Evolutionary conservation across 441 rosid genomes (phyloP).

Genomic region (Hura crepitans): DNA sequence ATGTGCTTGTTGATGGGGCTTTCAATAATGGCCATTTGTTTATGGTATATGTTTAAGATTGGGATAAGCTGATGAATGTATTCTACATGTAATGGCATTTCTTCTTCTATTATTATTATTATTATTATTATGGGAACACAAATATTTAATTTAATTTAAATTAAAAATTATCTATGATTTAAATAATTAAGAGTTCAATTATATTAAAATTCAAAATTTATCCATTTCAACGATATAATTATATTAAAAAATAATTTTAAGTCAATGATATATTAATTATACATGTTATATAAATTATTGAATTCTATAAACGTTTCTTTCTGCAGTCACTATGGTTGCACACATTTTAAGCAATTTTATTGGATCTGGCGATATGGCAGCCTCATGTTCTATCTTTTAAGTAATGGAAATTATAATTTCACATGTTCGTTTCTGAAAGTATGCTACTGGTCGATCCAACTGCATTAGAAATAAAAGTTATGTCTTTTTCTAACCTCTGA

Average conservation of each 20-base stretch:
- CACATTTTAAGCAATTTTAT: conserved; percentile 18
- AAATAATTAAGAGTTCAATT: no score
- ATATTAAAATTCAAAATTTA: no score
- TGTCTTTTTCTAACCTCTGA: neutral
- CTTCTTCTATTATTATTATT: neutral
- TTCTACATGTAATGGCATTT: neutral
- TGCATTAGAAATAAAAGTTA: neutral
- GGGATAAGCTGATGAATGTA: conserved; percentile 18
- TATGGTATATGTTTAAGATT: conserved; percentile 15
- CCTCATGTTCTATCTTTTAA: conserved; percentile 17
- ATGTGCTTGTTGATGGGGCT: conserved; percentile 62
- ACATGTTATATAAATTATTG: neutral
- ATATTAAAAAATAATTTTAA: no score
- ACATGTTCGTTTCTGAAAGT: conserved; percentile 15
- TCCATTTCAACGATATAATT: no score
- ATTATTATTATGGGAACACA: conserved; percentile 13
- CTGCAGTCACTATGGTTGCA: neutral
- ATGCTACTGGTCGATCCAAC: neutral
- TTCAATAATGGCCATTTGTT: conserved; percentile 46
- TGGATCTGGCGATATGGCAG: conserved; percentile 29
- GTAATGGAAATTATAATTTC: neutral
- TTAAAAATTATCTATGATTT: no score
- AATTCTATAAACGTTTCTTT: neutral
- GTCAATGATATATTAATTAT: conserved; percentile 16
- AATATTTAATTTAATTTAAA: no score